Evolutionary conservation across 495 filamentous ascomycete genomes (phyloP).

Genomic region (Lasiosphaeria ovina): DNA sequence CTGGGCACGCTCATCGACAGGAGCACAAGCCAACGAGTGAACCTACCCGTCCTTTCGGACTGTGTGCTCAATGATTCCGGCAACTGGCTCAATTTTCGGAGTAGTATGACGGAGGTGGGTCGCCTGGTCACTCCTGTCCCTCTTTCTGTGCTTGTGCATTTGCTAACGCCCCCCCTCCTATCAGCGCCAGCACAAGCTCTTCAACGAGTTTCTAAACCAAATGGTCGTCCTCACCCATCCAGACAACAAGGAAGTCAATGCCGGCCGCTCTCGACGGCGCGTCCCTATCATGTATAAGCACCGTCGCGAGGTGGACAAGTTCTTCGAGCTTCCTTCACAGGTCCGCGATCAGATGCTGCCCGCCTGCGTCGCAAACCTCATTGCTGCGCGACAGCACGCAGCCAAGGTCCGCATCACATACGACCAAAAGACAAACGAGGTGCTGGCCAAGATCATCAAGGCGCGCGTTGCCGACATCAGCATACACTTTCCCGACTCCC

Average conservation of each 20-base stretch:
- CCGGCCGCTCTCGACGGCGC: conserved; percentile 35
- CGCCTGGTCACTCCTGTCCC: not conserved
- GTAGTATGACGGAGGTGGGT: conserved; percentile 82
- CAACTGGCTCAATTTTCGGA: conserved; percentile 61
- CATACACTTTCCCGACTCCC: conserved; percentile 66
- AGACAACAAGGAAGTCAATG: conserved; percentile 37
- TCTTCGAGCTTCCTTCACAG: conserved; percentile 68
- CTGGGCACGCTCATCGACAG: conserved; percentile 75
- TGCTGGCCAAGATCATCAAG: conserved; percentile 86
- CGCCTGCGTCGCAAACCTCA: conserved; percentile 44
- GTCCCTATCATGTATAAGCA: conserved; percentile 76
- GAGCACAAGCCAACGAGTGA: conserved; percentile 63
- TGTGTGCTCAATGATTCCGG: conserved; percentile 57
- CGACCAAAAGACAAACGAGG: conserved; percentile 67
- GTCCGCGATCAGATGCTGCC: conserved; percentile 42
- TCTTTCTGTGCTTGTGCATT: not conserved
- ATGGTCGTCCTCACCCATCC: conserved; percentile 55
- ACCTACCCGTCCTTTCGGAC: conserved; percentile 63
- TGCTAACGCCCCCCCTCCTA: conserved; percentile 11
- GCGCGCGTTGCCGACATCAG: conserved; percentile 79
- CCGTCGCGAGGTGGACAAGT: conserved; percentile 74
- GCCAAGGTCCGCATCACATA: conserved; percentile 74
- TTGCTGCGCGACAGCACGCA: conserved; percentile 54
- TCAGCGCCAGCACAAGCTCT: conserved; percentile 70
- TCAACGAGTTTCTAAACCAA: conserved; percentile 79